Conservation (phyloP, 306 rosid genomes). For the Malus sieversii region DNA sequence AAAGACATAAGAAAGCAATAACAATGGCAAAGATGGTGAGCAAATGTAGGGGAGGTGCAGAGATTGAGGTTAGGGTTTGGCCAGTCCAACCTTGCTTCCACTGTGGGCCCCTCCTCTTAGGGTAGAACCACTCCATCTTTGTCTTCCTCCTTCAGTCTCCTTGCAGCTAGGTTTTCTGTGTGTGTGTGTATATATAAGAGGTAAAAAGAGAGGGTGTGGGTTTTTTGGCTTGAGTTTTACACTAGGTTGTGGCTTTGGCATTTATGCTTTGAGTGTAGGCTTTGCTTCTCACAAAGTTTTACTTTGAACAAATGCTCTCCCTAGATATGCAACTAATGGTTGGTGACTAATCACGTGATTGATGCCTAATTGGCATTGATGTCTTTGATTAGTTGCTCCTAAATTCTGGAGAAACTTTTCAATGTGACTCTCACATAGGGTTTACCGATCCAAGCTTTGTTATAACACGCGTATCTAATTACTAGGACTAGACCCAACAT, state of each 20-base stretch:
- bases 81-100: conserved; percentile 56
- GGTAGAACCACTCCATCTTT: conserved; percentile 53
- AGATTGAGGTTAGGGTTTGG: conserved; percentile 44
- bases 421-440: too few relatives aligned
- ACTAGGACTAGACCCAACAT: too few relatives aligned
- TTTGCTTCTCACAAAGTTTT: conserved; percentile 8
- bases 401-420: too few relatives aligned
- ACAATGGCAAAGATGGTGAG: conserved; percentile 60
- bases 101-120: conserved; percentile 56
- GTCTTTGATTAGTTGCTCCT: too few relatives aligned
- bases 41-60: conserved; percentile 53
- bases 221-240: conserved; percentile 24
- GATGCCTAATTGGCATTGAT: too few relatives aligned
- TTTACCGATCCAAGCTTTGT: too few relatives aligned
- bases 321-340: too few relatives aligned
- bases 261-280: conserved; percentile 75
- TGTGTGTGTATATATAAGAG: background rate
- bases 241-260: conserved; percentile 38
- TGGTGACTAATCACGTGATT: too few relatives aligned
- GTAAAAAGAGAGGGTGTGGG: background rate
- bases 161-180: background rate
- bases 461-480: too few relatives aligned
- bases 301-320: conserved; percentile 26
- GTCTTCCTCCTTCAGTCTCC: background rate
- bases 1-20: conserved; percentile 48